Base-by-base conservation (phyloP, 2,329 filamentous ascomycete genomes). In the Cladosporium sp. region DNA sequence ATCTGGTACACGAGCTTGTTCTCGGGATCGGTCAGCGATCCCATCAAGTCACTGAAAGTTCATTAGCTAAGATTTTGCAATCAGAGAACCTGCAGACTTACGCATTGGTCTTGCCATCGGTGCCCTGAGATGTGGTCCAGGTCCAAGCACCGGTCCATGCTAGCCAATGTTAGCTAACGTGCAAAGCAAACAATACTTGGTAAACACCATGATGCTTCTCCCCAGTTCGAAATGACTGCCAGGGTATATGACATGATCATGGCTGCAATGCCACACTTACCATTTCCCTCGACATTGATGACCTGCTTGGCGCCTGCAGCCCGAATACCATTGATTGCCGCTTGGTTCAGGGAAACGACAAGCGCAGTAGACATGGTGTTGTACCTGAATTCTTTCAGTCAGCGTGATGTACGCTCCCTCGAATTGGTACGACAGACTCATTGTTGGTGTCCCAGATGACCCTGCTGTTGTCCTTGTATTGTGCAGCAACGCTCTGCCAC, bases 281-380 rank as follows among this genome's bases (percentile, higher is more conserved):
- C 54, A 68, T 82, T 83, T 59, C 83, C 82, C 64, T 85, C 83
- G 17, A 82, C 81, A n/a, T 82, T 84, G 67, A 85, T 84, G 69
- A 80, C 82, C 65, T 85, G 82, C n/a, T 65, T 69, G 3, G 76
- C 77, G 28, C 76, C 77, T 0, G 75, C 74, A 20, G 70, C 72
- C 30, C 77, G 73, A 57, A 79, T 73, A n/a, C 75, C 76, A 58
- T 77, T 71, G 59, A 79, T 78, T 20, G 75, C 75, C 17, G 77
- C 77, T 66, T 79, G 76, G 64, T 79, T 79, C 56, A 79, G 73
- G 57, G 74, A 59, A 55, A 77, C 75, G n/a, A 79, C 76, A 42
- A 78, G 74, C 8, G 63, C 40, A 49, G 76, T 73, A 51, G 73
- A 68, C 74, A 78, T 78, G 64, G 76, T 75, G 62, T 78, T 74